phyloP scores from a whole-genome alignment of 345 rosid species.

The Microthlaspi erraticum region DNA sequence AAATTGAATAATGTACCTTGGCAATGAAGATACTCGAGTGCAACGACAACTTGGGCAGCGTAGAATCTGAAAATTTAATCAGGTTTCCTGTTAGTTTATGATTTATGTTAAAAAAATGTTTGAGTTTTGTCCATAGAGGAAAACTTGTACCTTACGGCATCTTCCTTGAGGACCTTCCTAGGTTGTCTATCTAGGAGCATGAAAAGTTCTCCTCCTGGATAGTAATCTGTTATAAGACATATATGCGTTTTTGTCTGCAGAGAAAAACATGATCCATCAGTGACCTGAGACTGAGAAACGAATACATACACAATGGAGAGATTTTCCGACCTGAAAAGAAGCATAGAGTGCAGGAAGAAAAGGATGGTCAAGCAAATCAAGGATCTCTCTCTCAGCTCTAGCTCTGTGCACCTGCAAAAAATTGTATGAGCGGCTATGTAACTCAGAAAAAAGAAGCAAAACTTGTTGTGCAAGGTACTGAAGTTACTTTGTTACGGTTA shows the following conservation, averaged over 20 bases:
- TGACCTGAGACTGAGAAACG: not conserved
- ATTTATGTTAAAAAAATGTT: not conserved
- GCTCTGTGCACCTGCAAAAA: constrained; percentile 88
- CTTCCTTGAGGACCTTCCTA: constrained; percentile 82
- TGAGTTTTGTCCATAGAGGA: not conserved
- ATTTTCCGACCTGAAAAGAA: constrained; percentile 79
- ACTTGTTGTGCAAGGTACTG: constrained; percentile 16
- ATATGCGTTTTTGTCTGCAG: constrained; percentile 92
- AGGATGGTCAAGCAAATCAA: constrained; percentile 95
- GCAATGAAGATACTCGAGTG: constrained; percentile 95
- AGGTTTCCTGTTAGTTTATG: not conserved
- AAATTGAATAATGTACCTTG: constrained; percentile 61
- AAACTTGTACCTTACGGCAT: constrained; percentile 73
- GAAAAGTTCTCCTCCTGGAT: constrained; percentile 94
- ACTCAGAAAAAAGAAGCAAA: no score
- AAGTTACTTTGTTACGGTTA: constrained; percentile 81
- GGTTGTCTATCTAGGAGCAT: constrained; percentile 88
- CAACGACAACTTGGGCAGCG: constrained; percentile 84
- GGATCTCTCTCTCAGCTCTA: constrained; percentile 94
- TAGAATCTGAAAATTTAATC: constrained; percentile 64
- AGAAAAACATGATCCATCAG: constrained; percentile 22
- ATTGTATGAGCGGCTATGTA: no score
- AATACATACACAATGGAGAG: not conserved
- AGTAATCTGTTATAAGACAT: constrained; percentile 94
- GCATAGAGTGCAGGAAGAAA: constrained; percentile 98